phyloP scores from a whole-genome alignment of 768 basidiomycete species.

The Tylopilus balloui region DNA sequence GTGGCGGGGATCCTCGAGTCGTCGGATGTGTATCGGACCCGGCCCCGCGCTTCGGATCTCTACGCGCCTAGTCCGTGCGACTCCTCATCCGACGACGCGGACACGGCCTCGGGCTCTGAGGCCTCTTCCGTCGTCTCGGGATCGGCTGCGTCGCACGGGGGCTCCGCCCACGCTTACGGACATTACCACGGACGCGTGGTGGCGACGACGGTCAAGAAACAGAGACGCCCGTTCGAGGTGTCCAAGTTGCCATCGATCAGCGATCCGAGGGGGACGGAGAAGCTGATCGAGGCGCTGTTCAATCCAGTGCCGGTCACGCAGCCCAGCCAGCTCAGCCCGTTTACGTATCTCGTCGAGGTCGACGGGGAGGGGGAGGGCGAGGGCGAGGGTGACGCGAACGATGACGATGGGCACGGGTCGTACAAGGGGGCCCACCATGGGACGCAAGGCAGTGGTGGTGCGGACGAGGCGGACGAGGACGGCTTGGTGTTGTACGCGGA shows the following conservation, averaged over 20 bases:
- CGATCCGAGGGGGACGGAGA: slow-evolving; percentile 63
- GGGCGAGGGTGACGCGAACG: slow-evolving; percentile 13
- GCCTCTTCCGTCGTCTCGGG: slow-evolving; percentile 22
- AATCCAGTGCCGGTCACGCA: slow-evolving; percentile 56
- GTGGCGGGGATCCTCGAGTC: slow-evolving; percentile 56
- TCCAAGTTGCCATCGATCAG: slow-evolving; percentile 46
- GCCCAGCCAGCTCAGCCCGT: slow-evolving; percentile 26
- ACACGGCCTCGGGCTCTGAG: slow-evolving; percentile 12
- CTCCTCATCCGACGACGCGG: slow-evolving; percentile 28
- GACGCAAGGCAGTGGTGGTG: neutral
- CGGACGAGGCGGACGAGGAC: slow-evolving; percentile 13
- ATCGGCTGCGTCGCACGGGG: neutral
- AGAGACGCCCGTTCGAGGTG: slow-evolving; percentile 28
- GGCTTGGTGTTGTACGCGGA: slow-evolving; percentile 24
- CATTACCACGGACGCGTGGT: neutral
- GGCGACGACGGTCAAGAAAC: slow-evolving; percentile 16
- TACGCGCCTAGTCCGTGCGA: slow-evolving; percentile 25
- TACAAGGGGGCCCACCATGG: neutral
- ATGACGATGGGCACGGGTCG: slow-evolving; percentile 2
- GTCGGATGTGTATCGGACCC: slow-evolving; percentile 48
- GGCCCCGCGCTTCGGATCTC: slow-evolving; percentile 50
- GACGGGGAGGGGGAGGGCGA: slow-evolving; percentile 22
- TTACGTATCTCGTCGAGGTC: slow-evolving; percentile 35
- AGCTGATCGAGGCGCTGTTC: slow-evolving; percentile 74
- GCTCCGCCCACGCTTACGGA: neutral